These are phyloP conservation scores for Penicillium malachiteum DNA, from an alignment of 495 filamentous ascomycete species.

Conservation along the genomic window DNA sequence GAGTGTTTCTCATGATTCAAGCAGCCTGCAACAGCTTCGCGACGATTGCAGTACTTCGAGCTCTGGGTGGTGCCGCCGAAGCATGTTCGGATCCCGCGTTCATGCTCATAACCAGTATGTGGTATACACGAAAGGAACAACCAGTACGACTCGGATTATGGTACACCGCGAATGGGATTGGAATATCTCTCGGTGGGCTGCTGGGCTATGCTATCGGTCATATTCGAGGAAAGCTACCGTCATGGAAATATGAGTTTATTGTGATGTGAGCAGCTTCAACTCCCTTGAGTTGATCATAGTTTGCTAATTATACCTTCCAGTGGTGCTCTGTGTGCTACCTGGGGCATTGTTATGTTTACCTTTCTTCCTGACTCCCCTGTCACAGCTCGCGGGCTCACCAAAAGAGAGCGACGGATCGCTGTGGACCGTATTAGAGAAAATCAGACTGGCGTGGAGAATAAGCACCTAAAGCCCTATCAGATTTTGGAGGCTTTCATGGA, in stretches of 20 bases:
- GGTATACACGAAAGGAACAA: constrained; percentile 51
- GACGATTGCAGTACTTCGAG: constrained; percentile 39
- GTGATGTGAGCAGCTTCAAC: constrained; percentile 33
- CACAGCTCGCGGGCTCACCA: constrained; percentile 35
- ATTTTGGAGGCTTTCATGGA: constrained; percentile 49
- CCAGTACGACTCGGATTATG: constrained; percentile 60
- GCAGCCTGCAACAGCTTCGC: constrained; percentile 33
- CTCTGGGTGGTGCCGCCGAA: constrained; percentile 39
- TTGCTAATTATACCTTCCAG: constrained; percentile 47
- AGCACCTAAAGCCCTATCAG: constrained; percentile 51
- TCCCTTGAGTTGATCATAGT: background rate
- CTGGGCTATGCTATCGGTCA: constrained; percentile 60
- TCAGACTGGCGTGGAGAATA: constrained; percentile 56
- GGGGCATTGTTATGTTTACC: constrained; percentile 40
- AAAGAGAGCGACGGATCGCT: constrained; percentile 46
- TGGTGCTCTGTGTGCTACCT: constrained; percentile 32
- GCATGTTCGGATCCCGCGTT: constrained; percentile 43
- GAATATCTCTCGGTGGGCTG: constrained; percentile 58
- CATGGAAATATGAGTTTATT: constrained; percentile 58
- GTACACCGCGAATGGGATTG: constrained; percentile 61
- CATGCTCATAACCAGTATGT: constrained; percentile 34
- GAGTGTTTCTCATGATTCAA: constrained; percentile 39
- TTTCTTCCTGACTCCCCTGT: constrained; percentile 53
- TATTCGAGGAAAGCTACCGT: constrained; percentile 53
- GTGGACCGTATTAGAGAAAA: constrained; percentile 53